Conservation (phyloP, 2,329 filamentous ascomycete genomes). For the Taxawa tesnikishii region DNA sequence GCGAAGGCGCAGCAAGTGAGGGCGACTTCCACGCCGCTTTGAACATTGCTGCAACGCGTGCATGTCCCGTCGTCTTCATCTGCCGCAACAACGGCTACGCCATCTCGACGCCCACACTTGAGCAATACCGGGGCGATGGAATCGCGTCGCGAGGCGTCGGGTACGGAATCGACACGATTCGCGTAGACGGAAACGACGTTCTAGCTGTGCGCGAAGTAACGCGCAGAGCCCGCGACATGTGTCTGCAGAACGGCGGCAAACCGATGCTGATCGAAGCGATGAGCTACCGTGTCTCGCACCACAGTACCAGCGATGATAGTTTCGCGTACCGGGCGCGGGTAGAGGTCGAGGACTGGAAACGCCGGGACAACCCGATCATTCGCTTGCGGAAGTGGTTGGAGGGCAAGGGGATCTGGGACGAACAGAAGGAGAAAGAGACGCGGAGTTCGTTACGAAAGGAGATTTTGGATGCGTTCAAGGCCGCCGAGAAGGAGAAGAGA, state of each 20-base stretch:
- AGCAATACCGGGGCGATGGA: slow-evolving; percentile 84
- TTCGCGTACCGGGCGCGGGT: slow-evolving; percentile 90
- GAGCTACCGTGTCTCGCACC: slow-evolving; percentile 95
- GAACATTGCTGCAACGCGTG: slow-evolving; percentile 79
- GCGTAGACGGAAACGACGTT: slow-evolving; percentile 90
- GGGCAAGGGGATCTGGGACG: slow-evolving; percentile 69
- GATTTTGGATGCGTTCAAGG: slow-evolving; percentile 70
- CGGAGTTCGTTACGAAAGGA: slow-evolving; percentile 57
- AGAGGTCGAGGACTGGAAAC: slow-evolving; percentile 91
- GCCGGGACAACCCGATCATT: slow-evolving; percentile 78
- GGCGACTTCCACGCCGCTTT: slow-evolving; percentile 86
- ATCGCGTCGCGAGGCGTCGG: slow-evolving; percentile 79
- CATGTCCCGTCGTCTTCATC: slow-evolving; percentile 80
- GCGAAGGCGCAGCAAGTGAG: slow-evolving; percentile 80
- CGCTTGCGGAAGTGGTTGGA: slow-evolving; percentile 86
- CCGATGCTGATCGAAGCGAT: slow-evolving; percentile 89
- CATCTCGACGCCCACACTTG: slow-evolving; percentile 77
- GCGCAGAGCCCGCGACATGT: slow-evolving; percentile 62
- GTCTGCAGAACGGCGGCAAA: slow-evolving; percentile 65
- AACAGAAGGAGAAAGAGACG: slow-evolving; percentile 64
- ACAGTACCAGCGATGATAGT: slow-evolving; percentile 92
- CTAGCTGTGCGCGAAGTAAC: slow-evolving; percentile 78
- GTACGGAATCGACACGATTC: slow-evolving; percentile 88
- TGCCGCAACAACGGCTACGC: slow-evolving; percentile 91
- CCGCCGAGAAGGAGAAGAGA: slow-evolving; percentile 72